Conservation (phyloP, 2,329 filamentous ascomycete genomes). For the Colletotrichum phormii region DNA sequence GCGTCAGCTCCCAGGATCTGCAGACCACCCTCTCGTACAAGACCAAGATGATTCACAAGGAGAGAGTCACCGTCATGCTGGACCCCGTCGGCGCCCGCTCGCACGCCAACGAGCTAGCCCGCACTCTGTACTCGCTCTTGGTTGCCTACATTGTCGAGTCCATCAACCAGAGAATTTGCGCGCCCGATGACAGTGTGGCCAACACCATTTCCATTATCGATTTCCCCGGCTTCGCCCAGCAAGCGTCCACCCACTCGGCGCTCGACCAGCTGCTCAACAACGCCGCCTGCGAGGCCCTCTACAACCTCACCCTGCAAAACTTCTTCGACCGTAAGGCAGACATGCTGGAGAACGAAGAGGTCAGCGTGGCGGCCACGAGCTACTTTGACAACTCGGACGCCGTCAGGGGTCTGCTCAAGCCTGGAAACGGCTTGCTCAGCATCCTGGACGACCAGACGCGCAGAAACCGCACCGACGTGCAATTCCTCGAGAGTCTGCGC, state of each 20-base stretch:
- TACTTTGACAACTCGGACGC: slow-evolving; percentile 99
- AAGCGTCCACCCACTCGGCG: slow-evolving; percentile 82
- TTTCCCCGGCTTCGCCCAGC: slow-evolving; percentile 94
- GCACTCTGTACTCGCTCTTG: slow-evolving; percentile 92
- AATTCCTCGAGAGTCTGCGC: slow-evolving; percentile 89
- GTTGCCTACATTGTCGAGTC: slow-evolving; percentile 94
- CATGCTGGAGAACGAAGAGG: slow-evolving; percentile 92
- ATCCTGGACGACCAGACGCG: slow-evolving; percentile 97
- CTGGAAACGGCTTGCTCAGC: slow-evolving; percentile 90
- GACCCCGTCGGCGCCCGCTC: slow-evolving; percentile 89
- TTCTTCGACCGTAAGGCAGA: slow-evolving; percentile 97
- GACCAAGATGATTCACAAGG: slow-evolving; percentile 94
- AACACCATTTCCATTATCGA: slow-evolving; percentile 97
- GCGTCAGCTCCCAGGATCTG: slow-evolving; percentile 82
- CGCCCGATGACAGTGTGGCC: slow-evolving; percentile 85
- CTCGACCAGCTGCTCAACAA: slow-evolving; percentile 96
- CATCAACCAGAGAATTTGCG: slow-evolving; percentile 90
- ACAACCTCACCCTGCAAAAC: slow-evolving; percentile 92
- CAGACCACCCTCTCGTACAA: slow-evolving; percentile 94
- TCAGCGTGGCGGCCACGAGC: slow-evolving; percentile 88
- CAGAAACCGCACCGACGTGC: slow-evolving; percentile 87
- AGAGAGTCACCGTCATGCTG: slow-evolving; percentile 98
- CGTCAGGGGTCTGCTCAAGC: slow-evolving; percentile 89
- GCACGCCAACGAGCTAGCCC: slow-evolving; percentile 93
- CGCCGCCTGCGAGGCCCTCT: slow-evolving; percentile 89